phyloP scores from a whole-genome alignment of 495 filamentous ascomycete species.

The Daldinia childiae region DNA sequence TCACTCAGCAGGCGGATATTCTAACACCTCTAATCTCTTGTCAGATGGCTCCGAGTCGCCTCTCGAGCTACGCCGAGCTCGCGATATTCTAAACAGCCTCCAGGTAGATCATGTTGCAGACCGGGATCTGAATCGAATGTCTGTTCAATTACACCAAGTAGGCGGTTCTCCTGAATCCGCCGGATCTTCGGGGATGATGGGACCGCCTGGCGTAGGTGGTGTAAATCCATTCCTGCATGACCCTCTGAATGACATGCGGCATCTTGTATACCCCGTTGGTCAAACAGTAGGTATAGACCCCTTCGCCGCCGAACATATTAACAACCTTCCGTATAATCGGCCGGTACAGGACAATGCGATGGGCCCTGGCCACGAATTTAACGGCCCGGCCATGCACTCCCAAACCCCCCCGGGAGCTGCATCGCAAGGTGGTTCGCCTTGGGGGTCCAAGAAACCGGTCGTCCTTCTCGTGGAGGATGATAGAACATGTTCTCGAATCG shows the following conservation, averaged over 20 bases:
- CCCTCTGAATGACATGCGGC: slow-evolving; percentile 73
- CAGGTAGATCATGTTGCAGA: slow-evolving; percentile 82
- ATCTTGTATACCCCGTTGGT: slow-evolving; percentile 89
- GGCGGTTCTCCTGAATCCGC: slow-evolving; percentile 60
- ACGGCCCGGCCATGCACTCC: slow-evolving; percentile 39
- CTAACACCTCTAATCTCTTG: slow-evolving; percentile 49
- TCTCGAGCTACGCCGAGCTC: slow-evolving; percentile 86
- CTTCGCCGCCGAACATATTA: slow-evolving; percentile 91
- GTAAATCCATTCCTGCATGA: slow-evolving; percentile 55
- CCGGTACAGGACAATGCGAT: slow-evolving; percentile 50
- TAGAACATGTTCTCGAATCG: slow-evolving; percentile 90
- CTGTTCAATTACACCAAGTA: slow-evolving; percentile 72
- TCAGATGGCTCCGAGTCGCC: slow-evolving; percentile 68
- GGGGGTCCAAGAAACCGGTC: slow-evolving; percentile 80
- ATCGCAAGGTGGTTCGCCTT: slow-evolving; percentile 55
- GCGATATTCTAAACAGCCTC: slow-evolving; percentile 84
- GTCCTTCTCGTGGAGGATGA: slow-evolving; percentile 97
- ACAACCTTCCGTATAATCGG: slow-evolving; percentile 86
- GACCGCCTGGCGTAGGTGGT: slow-evolving; percentile 47
- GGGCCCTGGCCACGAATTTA: slow-evolving; percentile 39
- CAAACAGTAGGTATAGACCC: slow-evolving; percentile 92
- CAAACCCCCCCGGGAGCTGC: slow-evolving; percentile 43
- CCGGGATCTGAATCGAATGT: slow-evolving; percentile 78
- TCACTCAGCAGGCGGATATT: slow-evolving; percentile 52
- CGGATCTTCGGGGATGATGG: slow-evolving; percentile 56